A percentile compares a stretch with the other conserved stretches of the same genome.
Conservation (phyloP, 208 protist genomes). For the Angomonas desouzai region DNA sequence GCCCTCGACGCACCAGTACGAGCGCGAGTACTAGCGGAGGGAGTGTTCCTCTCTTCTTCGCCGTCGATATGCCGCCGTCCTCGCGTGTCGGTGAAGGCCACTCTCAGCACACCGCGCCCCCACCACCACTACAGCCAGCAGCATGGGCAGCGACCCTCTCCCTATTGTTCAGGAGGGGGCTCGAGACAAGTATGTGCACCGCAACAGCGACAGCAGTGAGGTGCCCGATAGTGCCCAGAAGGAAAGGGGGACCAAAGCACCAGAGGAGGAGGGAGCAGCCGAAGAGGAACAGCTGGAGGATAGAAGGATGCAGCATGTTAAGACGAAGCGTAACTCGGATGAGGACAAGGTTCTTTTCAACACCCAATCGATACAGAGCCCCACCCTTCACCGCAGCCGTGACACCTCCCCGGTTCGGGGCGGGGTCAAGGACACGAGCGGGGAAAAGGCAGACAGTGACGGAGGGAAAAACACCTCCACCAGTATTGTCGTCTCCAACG, state of each 20-base stretch:
- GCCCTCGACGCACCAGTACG: not conserved
- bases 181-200: slow-evolving; percentile 4
- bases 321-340: not conserved
- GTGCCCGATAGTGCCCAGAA: not conserved
- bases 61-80: not conserved
- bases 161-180: not conserved
- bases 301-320: not conserved
- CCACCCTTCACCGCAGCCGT: not conserved
- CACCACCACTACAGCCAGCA: not conserved
- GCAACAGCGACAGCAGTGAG: slow-evolving; percentile 2
- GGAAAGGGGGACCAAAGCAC: not conserved
- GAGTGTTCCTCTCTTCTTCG: slow-evolving; percentile 6
- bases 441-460: not conserved
- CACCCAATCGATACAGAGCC: not conserved
- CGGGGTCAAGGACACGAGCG: not conserved
- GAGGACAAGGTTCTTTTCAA: not conserved
- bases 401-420: not conserved
- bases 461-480: not conserved
- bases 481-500: not conserved
- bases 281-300: not conserved
- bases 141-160: not conserved
- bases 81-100: not conserved
- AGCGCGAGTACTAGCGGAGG: slow-evolving; percentile 1
- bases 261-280: not conserved
- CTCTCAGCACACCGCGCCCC: not conserved